A percentile compares a stretch with the other conserved stretches of the same genome.
Evolutionary conservation across 495 filamentous ascomycete genomes (phyloP).

Genomic region (Talaromyces trachyspermus): DNA sequence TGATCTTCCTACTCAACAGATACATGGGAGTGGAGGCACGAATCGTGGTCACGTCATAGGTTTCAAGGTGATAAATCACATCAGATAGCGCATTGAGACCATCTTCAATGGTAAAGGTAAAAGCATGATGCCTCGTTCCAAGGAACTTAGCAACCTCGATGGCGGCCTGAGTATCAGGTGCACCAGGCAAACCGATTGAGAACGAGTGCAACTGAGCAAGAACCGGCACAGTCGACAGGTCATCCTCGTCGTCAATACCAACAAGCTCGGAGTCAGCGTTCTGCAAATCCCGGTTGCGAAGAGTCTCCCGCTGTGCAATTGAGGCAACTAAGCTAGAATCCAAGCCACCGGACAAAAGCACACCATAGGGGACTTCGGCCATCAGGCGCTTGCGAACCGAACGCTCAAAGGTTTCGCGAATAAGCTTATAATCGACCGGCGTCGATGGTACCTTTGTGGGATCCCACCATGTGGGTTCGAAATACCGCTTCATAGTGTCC

Average conservation of each 20-base stretch:
- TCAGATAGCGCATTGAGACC: constrained; percentile 92
- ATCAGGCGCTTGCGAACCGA: constrained; percentile 94
- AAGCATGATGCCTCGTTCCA: constrained; percentile 93
- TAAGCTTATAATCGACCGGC: constrained; percentile 70
- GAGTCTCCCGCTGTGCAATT: constrained; percentile 88
- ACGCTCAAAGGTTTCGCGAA: constrained; percentile 77
- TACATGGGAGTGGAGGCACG: constrained; percentile 99
- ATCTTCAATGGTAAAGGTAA: constrained; percentile 96
- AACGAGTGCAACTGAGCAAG: constrained; percentile 95
- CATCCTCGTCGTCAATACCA: constrained; percentile 86
- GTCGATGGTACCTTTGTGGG: constrained; percentile 65
- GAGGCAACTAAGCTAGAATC: constrained; percentile 93
- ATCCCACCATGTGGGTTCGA: constrained; percentile 89
- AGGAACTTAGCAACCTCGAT: constrained; percentile 88
- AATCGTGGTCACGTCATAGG: constrained; percentile 96
- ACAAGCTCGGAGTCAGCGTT: constrained; percentile 65
- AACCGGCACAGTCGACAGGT: constrained; percentile 82
- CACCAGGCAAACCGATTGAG: constrained; percentile 87
- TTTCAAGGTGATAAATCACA: constrained; percentile 96
- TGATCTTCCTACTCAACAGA: constrained; percentile 94
- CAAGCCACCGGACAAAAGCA: constrained; percentile 87
- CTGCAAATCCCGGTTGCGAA: constrained; percentile 53
- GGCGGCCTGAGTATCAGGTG: constrained; percentile 86
- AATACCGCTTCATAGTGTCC: constrained; percentile 74
- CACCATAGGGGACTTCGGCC: constrained; percentile 97